phyloP scores from a whole-genome alignment of 352 stramenopile genomes.

The Phytophthora cactorum region DNA sequence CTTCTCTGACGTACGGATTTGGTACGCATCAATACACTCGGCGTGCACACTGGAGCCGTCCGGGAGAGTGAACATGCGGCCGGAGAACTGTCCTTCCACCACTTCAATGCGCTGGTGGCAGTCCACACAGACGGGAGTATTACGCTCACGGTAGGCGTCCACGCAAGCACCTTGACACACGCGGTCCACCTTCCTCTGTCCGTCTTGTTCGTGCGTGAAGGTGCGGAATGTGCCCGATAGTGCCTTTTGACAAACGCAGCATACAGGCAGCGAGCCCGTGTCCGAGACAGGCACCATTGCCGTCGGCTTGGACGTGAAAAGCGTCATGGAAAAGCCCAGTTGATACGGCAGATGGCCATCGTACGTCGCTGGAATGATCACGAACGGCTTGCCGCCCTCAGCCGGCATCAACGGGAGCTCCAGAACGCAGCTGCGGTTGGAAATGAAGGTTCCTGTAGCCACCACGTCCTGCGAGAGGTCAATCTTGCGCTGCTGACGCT shows the following conservation, averaged over 20 bases:
- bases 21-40: slow-evolving; percentile 89
- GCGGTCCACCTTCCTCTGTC: slow-evolving; percentile 65
- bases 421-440: slow-evolving; percentile 78
- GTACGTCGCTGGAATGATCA: slow-evolving; percentile 75
- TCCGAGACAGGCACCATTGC: slow-evolving; percentile 67
- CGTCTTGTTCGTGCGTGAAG: slow-evolving; percentile 63
- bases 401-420: slow-evolving; percentile 54
- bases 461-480: slow-evolving; percentile 82
- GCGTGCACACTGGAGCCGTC: slow-evolving; percentile 81
- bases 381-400: slow-evolving; percentile 54
- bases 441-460: slow-evolving; percentile 86
- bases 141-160: slow-evolving; percentile 73
- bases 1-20: slow-evolving; percentile 80
- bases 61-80: slow-evolving; percentile 78
- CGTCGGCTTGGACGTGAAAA: slow-evolving; percentile 71
- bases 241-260: slow-evolving; percentile 68
- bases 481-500: slow-evolving; percentile 75
- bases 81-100: slow-evolving; percentile 76
- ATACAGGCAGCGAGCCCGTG: slow-evolving; percentile 65
- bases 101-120: slow-evolving; percentile 81
- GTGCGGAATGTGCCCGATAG: slow-evolving; percentile 72
- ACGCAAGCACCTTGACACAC: slow-evolving; percentile 83
- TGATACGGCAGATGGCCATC: slow-evolving; percentile 60
- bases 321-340: slow-evolving; percentile 57
- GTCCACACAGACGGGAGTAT: slow-evolving; percentile 77